Evolutionary conservation across 495 filamentous ascomycete species (phyloP), one percentile per base, ranked within the genome.

Genomic region (Niebla homalea): DNA sequence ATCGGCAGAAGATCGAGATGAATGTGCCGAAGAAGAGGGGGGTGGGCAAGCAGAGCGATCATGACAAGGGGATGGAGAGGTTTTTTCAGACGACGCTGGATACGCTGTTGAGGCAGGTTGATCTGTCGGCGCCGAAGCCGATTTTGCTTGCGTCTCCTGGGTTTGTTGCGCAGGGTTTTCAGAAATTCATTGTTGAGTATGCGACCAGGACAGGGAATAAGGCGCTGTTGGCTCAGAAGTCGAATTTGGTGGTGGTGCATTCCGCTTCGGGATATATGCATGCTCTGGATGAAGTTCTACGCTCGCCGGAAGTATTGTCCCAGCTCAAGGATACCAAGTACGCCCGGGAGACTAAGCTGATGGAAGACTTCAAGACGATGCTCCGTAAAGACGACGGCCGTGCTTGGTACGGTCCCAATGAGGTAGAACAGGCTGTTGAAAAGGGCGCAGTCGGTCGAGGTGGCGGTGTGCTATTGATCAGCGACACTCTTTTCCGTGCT

Each of bases 101-200:
- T 16, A 87, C 87, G 0, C 71, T 97, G 16, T 70, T 86, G 6
- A 74, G 84, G 18, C 80, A 86, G 52, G 74, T 94, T 59, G 88
- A 95, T 58, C 49, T 55, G 1, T 51, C 46, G 3, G 46, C 53
- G 41, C 48, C 36, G 50, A 69, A 81, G 48, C 87, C 88, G 0
- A 66, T 96, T n/a, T 72, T 98, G 19, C 71, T 98, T 20, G 92
- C 89, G 10, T 88, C 84, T 41, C 92, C 92, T 0, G 92, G 90
- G 0, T 98, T 94, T 58, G 78, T 83, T 6, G 90, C 92, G 1
- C 65, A 78, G 3, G 77, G 78, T 2, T 94, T 98, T 65, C 81
- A 84, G 43, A 80, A 80, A 36, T 84, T 84, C 66, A 87, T 95
- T 56, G 76, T 87, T 37, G 70, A 72, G 2, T 76, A 81, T 37